Evolutionary conservation across 2,329 filamentous ascomycete genomes (phyloP).

Genomic region (Calonectria hongkongensis): DNA sequence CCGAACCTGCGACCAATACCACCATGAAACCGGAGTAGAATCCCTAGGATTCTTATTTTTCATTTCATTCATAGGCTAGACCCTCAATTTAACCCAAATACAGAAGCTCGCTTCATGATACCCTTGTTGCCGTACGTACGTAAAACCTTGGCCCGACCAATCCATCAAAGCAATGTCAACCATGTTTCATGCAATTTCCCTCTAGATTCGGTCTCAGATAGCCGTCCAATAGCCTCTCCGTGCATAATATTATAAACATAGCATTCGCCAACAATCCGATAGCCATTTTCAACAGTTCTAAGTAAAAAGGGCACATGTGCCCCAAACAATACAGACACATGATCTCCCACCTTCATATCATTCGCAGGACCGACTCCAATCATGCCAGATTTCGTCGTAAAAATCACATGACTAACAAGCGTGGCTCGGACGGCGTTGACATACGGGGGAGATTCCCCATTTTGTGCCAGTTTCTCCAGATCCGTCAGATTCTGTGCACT

Average conservation of each 20-base stretch:
- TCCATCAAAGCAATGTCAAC: background rate
- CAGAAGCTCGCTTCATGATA: no score
- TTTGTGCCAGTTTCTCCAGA: background rate
- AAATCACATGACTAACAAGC: slow-evolving; percentile 1
- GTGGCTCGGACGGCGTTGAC: slow-evolving; percentile 10
- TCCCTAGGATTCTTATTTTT: no score
- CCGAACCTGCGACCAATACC: no score
- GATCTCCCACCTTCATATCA: background rate
- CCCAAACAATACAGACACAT: background rate
- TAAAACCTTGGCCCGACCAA: background rate
- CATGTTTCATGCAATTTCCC: slow-evolving; percentile 1
- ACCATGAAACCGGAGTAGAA: no score
- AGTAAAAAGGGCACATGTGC: slow-evolving; percentile 9
- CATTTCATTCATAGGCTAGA: no score
- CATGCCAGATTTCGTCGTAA: slow-evolving; percentile 7
- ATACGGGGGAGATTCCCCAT: background rate
- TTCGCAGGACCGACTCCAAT: slow-evolving; percentile 1
- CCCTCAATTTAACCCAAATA: no score
- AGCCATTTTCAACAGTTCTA: background rate
- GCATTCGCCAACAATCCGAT: slow-evolving; percentile 4
- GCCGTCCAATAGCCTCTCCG: background rate
- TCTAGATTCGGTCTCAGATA: background rate
- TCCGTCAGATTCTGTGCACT: background rate
- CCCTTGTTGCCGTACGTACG: no score
- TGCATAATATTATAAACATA: slow-evolving; percentile 16